Percentiles rank a stretch among this genome's conserved stretches.
Evolutionary conservation across 352 stramenopile genomes (phyloP).

Genomic region (Elongisporangium anandrum): DNA sequence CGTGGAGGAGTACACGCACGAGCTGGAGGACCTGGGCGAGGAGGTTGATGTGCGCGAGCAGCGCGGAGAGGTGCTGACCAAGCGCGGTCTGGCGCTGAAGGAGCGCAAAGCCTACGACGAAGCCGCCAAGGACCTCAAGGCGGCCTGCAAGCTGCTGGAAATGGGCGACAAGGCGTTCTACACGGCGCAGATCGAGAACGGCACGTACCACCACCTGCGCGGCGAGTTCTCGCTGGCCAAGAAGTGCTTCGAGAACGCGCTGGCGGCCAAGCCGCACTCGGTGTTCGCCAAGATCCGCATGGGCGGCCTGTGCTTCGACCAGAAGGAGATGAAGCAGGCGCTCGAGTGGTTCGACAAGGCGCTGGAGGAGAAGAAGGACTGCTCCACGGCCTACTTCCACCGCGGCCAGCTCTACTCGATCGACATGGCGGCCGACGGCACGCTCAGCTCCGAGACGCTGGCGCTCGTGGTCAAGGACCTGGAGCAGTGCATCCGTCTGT

Average conservation of each 20-base stretch:
- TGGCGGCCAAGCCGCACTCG: slow-evolving; percentile 59
- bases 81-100: slow-evolving; percentile 60
- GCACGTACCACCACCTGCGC: slow-evolving; percentile 71
- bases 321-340: slow-evolving; percentile 71
- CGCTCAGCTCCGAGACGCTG: slow-evolving; percentile 48
- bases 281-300: slow-evolving; percentile 83
- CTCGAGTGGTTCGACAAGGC: slow-evolving; percentile 77
- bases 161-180: slow-evolving; percentile 55
- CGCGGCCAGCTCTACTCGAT: slow-evolving; percentile 80
- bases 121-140: slow-evolving; percentile 55
- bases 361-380: slow-evolving; percentile 54
- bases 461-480: slow-evolving; percentile 54
- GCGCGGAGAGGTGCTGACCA: slow-evolving; percentile 51
- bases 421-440: slow-evolving; percentile 50
- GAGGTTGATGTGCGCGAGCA: slow-evolving; percentile 21
- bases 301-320: slow-evolving; percentile 77
- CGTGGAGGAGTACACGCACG: slow-evolving; percentile 46
- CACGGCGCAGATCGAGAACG: slow-evolving; percentile 72
- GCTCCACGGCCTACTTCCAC: slow-evolving; percentile 78
- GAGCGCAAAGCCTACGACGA: slow-evolving; percentile 63
- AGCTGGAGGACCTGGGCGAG: slow-evolving; percentile 36
- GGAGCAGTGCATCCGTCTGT: slow-evolving; percentile 62
- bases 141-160: slow-evolving; percentile 41
- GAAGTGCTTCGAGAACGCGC: slow-evolving; percentile 61
- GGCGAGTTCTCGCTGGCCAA: slow-evolving; percentile 67